Evolutionary conservation across 2,329 filamentous ascomycete genomes (phyloP).

Genomic region (Curvularia lunata): DNA sequence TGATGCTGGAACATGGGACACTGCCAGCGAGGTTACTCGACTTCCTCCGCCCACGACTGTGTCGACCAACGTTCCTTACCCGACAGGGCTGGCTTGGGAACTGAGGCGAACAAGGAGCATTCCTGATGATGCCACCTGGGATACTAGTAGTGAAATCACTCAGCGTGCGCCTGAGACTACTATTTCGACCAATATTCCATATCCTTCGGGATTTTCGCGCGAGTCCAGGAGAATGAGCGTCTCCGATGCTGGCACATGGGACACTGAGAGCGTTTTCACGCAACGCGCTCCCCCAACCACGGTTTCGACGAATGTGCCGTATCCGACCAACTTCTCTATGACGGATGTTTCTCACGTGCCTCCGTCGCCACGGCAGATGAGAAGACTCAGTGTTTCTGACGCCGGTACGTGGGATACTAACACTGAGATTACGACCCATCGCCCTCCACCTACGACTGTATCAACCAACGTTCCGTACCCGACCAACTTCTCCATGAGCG

Average conservation of each 20-base stretch:
- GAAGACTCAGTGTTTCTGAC: slow-evolving; percentile 14
- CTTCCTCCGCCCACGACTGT: slow-evolving; percentile 14
- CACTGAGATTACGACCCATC: slow-evolving; percentile 10
- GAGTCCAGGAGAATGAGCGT: slow-evolving; percentile 8
- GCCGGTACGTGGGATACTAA: slow-evolving; percentile 15
- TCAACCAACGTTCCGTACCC: slow-evolving; percentile 17
- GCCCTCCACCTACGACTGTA: slow-evolving; percentile 12
- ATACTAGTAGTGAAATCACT: slow-evolving; percentile 16
- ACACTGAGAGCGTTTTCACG: slow-evolving; percentile 5
- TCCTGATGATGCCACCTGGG: slow-evolving; percentile 14
- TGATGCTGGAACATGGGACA: slow-evolving; percentile 18
- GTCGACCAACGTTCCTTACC: slow-evolving; percentile 15
- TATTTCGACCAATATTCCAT: slow-evolving; percentile 8
- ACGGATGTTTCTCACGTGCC: not conserved
- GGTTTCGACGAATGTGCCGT: slow-evolving; percentile 15
- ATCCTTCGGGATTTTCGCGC: not conserved
- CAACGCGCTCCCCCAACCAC: slow-evolving; percentile 11
- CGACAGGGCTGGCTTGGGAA: slow-evolving; percentile 6
- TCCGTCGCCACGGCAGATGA: slow-evolving; percentile 5
- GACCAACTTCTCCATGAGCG: not conserved
- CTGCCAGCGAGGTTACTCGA: slow-evolving; percentile 11
- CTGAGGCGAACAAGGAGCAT: slow-evolving; percentile 12
- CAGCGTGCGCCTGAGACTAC: slow-evolving; percentile 6
- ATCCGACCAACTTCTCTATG: slow-evolving; percentile 1
- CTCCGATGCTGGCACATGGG: slow-evolving; percentile 12